Conservation (phyloP, 306 rosid species). For the Cucurbita ficifolia region DNA sequence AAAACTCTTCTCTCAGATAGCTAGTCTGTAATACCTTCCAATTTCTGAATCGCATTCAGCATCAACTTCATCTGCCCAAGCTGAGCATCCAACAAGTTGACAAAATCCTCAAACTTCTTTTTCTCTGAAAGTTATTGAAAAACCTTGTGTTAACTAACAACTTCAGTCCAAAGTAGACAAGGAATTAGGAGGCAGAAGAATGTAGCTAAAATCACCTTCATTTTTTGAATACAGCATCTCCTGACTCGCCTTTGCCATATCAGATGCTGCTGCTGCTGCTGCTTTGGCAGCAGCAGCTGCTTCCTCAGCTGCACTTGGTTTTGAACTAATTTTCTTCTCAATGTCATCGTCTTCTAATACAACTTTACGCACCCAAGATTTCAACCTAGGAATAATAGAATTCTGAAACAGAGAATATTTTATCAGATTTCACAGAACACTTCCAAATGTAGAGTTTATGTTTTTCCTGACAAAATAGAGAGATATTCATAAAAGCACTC, state of each 20-base stretch:
- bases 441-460: neutral
- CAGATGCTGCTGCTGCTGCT: constrained; percentile 92
- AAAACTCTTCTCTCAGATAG: neutral
- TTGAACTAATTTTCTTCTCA: constrained; percentile 24
- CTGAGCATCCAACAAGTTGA: constrained; percentile 27
- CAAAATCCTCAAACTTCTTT: constrained; percentile 7
- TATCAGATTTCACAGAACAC: constrained; percentile 13
- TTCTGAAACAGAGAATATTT: constrained; percentile 41
- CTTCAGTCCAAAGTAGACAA: neutral
- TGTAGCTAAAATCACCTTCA: constrained; percentile 40
- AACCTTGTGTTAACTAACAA: neutral
- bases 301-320: constrained; percentile 68
- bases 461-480: neutral
- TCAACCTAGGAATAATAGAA: constrained; percentile 64
- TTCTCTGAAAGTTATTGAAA: constrained; percentile 2
- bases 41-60: constrained; percentile 52
- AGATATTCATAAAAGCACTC: neutral
- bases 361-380: constrained; percentile 86
- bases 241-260: constrained; percentile 77
- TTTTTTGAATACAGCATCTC: constrained; percentile 59
- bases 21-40: constrained; percentile 55
- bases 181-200: neutral
- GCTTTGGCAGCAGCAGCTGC: constrained; percentile 82
- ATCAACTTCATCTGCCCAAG: constrained; percentile 83
- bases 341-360: constrained; percentile 44